Evolutionary conservation across 2,329 filamentous ascomycete species (phyloP), one percentile per base, ranked within the genome.

Genomic region (Claviceps sp.): DNA sequence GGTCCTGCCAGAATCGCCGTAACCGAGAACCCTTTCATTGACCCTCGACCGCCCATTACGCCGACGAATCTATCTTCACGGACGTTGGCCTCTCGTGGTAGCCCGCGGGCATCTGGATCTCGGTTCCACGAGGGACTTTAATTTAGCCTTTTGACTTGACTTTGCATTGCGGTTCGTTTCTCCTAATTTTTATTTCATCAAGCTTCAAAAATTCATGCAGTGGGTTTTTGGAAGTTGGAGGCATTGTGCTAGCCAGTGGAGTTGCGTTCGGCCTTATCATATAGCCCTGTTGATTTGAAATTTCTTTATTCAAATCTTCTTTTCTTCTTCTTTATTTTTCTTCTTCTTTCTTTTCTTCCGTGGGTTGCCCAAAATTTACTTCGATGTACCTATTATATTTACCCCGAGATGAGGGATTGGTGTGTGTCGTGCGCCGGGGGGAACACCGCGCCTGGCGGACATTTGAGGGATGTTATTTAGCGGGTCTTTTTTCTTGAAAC

Each of bases 1-100:
- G 78, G 82, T n/a, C 83, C 83, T 16, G 80, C 77, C 17, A 75
- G 81, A 51, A 81, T 78, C 3, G 78, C 82, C 1, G 68, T 84
- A 16, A 76, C 77, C 53, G 75, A 78, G 48, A 73, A 70, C 24
- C 75, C 76, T 0, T 77, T 77, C 52, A 59, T 66, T 26, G 59
- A 59, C 43, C 59, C 66, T 22, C 57, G 57, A 48, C 58, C 19
- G 51, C 62, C 26, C 57, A 62, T 14, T 52, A 63, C 53, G 52
- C 55, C 54, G 14, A 58, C 61, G n/a, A 51, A 34, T 38, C 13
- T 43, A 51, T 48, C 72, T 53, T 59, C 68, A 56, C 63, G 70
- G 57, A 63, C 70, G 51, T 52, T 70, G 58, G 56, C 62, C 65
- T 53, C 61, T 62, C 58, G 52, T 38, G 65, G 68, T 47, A 66